Evolutionary conservation across 2,329 filamentous ascomycete genomes (phyloP), one percentile per base, ranked within the genome.

Genomic region (Stromatinia cepivora): DNA sequence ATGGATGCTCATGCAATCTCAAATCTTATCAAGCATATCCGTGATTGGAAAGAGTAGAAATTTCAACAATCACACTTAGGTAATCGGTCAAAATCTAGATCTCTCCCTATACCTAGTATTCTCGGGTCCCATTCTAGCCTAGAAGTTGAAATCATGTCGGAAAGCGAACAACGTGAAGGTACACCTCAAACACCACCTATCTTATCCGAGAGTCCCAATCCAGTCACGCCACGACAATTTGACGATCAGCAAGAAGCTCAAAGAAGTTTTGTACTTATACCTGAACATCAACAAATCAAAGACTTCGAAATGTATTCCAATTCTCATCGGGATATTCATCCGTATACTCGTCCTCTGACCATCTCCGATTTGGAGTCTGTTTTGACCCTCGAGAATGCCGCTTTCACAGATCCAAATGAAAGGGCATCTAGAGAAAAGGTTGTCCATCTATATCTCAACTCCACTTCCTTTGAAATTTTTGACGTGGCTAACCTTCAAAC

Each of bases 271-370:
- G 69, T 73, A 20, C 73, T 77, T 61, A 50, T 76, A 59, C 72
- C 75, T 8, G 65, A 71, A 25, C 68, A 72, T 42, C 72, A 77
- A 53, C 74, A 75, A 57, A 66, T 65, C 70, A 72, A 71, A 56
- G 59, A 66, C 53, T 54, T 68, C 48, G 46, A 25, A 15, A 62
- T 53, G 57, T 63, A 53, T 68, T 69, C 72, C 13, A 88, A 90
- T 42, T 66, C 61, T 31, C 52, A 66, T 53, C 62, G 46, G 75
- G 83, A 86, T 64, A 86, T 92, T 75, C 86, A 92, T 76, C 88
- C 92, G 36, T 90, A 91, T 75, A 86, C 91, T n/a, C 88, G 92
- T 66, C 86, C 91, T 39, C 84, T 97, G 64, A 92, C 87, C 53
- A 79, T 86, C 61, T 86, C 85, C 36, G 89, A 93, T 75, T 78